Evolutionary conservation across 2,329 filamentous ascomycete species (phyloP), one percentile per base, ranked within the genome.

Genomic region (Beauveria varroae): DNA sequence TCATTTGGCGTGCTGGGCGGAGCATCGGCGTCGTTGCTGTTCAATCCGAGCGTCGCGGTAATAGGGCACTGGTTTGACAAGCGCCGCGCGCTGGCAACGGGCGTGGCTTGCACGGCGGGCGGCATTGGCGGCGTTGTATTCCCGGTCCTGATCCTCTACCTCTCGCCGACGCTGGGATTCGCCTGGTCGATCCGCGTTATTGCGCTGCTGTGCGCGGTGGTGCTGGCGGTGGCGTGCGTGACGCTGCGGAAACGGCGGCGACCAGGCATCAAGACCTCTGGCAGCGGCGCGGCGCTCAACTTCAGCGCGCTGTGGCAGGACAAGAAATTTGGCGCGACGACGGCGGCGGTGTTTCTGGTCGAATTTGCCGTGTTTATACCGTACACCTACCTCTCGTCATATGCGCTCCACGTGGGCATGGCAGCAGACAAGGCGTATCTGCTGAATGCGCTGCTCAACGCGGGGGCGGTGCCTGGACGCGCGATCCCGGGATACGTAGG

Each of bases 371-470:
- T 86, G 3, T 86, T 86, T 65, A 75, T 90, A 5, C 88, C 88
- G 0, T 79, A 90, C 64, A 84, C 85, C 3, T 91, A 89, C 69
- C 81, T 91, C 12, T 84, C 81, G 1, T 85, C 83, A 0, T 91
- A 88, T 68, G 83, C 85, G 0, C 71, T 87, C 2, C 67, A 73
- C 12, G 75, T 83, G 26, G 81, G 84, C 22, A 78, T 88, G 63
- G 76, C 75, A 7, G 68, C 73, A 0, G 72, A 76, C 0, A 83
- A 88, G 65, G 82, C 86, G 1, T 89, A 87, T 67, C 84, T 89
- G 65, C 76, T 90, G 46, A 78, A 90, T 49, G 82, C 87, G 4
- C 83, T 91, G 49, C 78, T 92, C 68, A 91, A 90, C 67, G 86
- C 81, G 1, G 87, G 86, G 18, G 86, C 83, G 0, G 81, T 86